A percentile compares a stretch with the other conserved stretches of the same genome.
Conservation (phyloP, 108 stramenopile genomes). For the Fragilariopsis cylindrus region DNA sequence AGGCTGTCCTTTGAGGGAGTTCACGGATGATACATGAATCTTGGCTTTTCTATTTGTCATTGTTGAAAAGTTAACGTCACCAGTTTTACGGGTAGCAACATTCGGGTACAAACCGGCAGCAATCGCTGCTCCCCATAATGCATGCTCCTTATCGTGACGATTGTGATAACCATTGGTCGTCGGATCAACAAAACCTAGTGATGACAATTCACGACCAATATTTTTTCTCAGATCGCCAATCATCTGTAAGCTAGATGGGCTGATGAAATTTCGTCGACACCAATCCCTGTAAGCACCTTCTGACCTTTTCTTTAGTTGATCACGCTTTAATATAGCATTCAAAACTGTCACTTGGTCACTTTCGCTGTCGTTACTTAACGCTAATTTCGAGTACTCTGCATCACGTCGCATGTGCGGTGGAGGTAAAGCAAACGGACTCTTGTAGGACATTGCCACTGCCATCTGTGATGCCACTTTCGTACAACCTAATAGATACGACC, state of each 20-base stretch:
- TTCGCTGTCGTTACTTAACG: conserved; percentile 53
- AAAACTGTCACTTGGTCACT: conserved; percentile 74
- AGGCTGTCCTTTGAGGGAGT: conserved; percentile 63
- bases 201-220: conserved; percentile 56
- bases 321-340: conserved; percentile 53
- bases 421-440: conserved; percentile 65
- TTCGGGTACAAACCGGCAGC: conserved; percentile 80
- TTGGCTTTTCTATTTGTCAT: conserved; percentile 71
- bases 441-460: conserved; percentile 69
- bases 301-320: conserved; percentile 34
- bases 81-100: conserved; percentile 53
- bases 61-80: conserved; percentile 73
- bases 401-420: conserved; percentile 48
- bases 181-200: conserved; percentile 48
- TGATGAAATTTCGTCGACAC: conserved; percentile 67
- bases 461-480: conserved; percentile 53
- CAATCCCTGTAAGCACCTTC: conserved; percentile 40
- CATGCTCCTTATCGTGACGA: conserved; percentile 49
- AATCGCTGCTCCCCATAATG: conserved; percentile 61
- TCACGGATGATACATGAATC: conserved; percentile 71
- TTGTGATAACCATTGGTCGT: conserved; percentile 48
- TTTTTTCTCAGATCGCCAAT: conserved; percentile 66
- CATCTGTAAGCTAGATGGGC: conserved; percentile 53
- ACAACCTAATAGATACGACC: conserved; percentile 68
- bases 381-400: conserved; percentile 58